Evolutionary conservation across 1,284 basidiomycete species (phyloP).

Genomic region (Cystobasidium slooffiae): DNA sequence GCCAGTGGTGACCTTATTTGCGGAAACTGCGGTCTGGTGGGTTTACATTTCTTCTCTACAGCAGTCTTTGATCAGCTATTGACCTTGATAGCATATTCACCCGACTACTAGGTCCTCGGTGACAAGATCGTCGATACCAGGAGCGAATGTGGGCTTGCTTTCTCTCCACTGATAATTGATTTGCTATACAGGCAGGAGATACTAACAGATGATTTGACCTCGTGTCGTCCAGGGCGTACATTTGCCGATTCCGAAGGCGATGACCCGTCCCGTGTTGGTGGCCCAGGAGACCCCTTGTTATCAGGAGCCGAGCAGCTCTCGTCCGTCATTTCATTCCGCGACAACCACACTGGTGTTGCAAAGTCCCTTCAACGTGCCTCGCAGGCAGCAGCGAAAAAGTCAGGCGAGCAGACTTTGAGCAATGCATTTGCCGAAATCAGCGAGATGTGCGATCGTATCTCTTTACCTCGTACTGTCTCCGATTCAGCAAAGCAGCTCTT

Average conservation of each 20-base stretch:
- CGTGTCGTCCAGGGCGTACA: conserved; percentile 66
- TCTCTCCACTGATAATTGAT: conserved; percentile 47
- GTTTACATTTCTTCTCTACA: neutral
- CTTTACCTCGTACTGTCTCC: conserved; percentile 88
- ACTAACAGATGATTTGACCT: conserved; percentile 47
- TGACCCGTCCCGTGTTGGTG: conserved; percentile 99
- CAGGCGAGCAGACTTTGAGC: conserved; percentile 80
- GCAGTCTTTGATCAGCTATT: neutral
- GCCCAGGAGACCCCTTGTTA: conserved; percentile 84
- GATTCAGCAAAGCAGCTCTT: conserved; percentile 96
- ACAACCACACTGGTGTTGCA: conserved; percentile 90
- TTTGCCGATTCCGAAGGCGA: conserved; percentile 97
- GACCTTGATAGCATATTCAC: conserved; percentile 25
- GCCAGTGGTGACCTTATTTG: conserved; percentile 97
- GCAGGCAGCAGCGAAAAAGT: conserved; percentile 70
- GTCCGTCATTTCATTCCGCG: conserved; percentile 91
- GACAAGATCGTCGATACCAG: conserved; percentile 97
- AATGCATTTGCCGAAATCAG: conserved; percentile 89
- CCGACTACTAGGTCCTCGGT: conserved; percentile 68
- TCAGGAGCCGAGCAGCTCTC: conserved; percentile 92
- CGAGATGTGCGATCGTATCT: conserved; percentile 92
- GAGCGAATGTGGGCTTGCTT: conserved; percentile 75
- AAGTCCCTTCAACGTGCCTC: conserved; percentile 90
- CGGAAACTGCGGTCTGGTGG: conserved; percentile 81
- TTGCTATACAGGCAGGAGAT: neutral